Evolutionary conservation across 1,284 basidiomycete genomes (phyloP).

Genomic region (Dichomitus squalens): DNA sequence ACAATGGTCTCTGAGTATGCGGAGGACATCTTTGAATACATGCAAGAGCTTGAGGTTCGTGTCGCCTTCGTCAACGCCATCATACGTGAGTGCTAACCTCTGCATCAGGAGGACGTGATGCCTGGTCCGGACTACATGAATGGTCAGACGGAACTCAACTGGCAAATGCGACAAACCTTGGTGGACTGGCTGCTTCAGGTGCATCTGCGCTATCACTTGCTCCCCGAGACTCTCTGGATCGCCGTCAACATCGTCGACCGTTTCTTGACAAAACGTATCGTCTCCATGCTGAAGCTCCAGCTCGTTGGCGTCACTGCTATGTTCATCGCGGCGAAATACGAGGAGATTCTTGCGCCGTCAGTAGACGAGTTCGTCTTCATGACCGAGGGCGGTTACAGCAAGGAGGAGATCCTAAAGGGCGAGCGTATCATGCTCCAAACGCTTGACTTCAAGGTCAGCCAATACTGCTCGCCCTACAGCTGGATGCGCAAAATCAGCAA

Average conservation of each 20-base stretch:
- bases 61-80: conserved; percentile 2
- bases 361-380: conserved; percentile 97
- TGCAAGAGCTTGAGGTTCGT: conserved; percentile 87
- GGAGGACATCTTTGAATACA: conserved; percentile 97
- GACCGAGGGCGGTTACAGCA: conserved; percentile 93
- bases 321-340: conserved; percentile 98
- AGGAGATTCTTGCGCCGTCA: conserved; percentile 94
- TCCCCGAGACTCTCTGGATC: conserved; percentile 98
- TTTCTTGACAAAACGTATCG: conserved; percentile 91
- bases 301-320: conserved; percentile 97
- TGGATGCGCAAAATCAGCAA: conserved; percentile 99
- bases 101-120: conserved; percentile 79
- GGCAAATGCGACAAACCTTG: conserved; percentile 94
- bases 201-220: conserved; percentile 95
- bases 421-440: conserved; percentile 95
- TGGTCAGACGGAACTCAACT: conserved; percentile 92
- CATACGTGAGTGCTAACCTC: conserved; percentile 15
- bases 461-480: conserved; percentile 98
- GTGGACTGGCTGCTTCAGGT: conserved; percentile 99
- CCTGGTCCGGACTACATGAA: conserved; percentile 95
- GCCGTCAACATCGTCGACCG: conserved; percentile 98
- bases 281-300: conserved; percentile 94
- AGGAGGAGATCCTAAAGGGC: conserved; percentile 97
- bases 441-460: conserved; percentile 93
- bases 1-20: conserved; percentile 99